Evolutionary conservation across 164 flowering plant species (phyloP), one percentile per base, ranked within the genome.

Genomic region (Liriodendron chinense): DNA sequence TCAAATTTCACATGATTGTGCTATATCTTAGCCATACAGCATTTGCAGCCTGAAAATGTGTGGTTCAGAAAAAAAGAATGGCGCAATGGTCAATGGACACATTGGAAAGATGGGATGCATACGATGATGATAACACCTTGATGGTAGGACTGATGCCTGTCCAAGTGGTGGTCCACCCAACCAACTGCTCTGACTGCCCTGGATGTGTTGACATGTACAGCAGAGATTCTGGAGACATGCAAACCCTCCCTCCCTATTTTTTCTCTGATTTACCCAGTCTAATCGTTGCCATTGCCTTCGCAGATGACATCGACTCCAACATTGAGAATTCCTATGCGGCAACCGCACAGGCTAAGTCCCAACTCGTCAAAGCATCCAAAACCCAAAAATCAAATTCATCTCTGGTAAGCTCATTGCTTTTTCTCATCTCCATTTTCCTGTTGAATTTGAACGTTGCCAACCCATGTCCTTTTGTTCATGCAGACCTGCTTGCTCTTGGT

Each of bases 331-430:
- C 98, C 20, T 79, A 85, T 49, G 91, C 89, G 61, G 95, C 96
- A 64, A 91, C 96, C 66, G 82, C 83, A 66, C 93, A 90, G 77
- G 97, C 83, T 43, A 93, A 83, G 73, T 68, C 94, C 48, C 97
- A 95, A 43, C 96, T 95, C 62, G 87, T 57, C 21, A 92, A 92
- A 87, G 98, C 98, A 24, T 71, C 98, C 48, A 94, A 93, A 85
- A 93, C 92, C 20, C 98, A 94, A 87, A 89, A 76, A 84, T 88
- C 94, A 65, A 91, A 89, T 79, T 91, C 97, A n/a, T 94, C 98
- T 78, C 82, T 92, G 94, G 98, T 92, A 86, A 82, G 59, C 64
- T 53, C 2, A 47, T 63, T 9, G 1, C 49, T 10, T 5, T 24
- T 65, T 10, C 7, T 34, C 1, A 62, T n/a, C 43, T 69, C 20